Evolutionary conservation across 73 alveolate species (phyloP), one percentile per base, ranked within the genome.

Genomic region (Paramecium tetraurelia): DNA sequence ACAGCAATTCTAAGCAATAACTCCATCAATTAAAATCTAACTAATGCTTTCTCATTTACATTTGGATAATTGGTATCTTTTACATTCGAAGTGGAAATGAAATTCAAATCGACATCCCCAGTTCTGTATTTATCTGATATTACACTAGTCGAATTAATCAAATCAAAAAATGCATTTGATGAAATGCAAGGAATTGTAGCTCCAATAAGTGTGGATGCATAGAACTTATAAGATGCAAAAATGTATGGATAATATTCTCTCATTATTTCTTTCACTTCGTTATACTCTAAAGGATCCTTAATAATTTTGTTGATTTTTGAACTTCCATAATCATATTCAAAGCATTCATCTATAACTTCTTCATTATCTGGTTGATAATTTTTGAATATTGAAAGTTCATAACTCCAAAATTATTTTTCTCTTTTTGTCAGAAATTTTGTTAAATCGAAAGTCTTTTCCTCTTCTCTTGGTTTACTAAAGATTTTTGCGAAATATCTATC

Each of bases 261-360:
- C 41, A 89, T n/a, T 12, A 59, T n/a, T 58, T 93, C 96, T 46
- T 83, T 93, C 16, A 72, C 57, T 29, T 33, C 63, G 76, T 89
- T 75, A 36, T 31, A 44, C 14, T 69, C 92, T 31, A 69, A 53
- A 5, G 59, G 92, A 59, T 89, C 92, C 29, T 92, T 89, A 1
- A 93, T 77, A 2, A 93, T 53, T 33, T 63, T 76, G 21, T 29
- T 46, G 24, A 93, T 80, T 92, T 92, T 96, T 5, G 97, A 88
- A 44, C 86, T 59, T 10, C 86, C 76, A 95, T 96, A 96, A 80
- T 96, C 99, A 36, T 85, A 59, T 36, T 96, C 99, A 71, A 96
- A 96, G 92, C 99, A 96, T 44, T 93, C 93, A 20, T 96, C 89
- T 20, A 96, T 89, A 18, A 96, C 8, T 16, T 89, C 96, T 8